A percentile compares a stretch with the other conserved stretches of the same genome.
Evolutionary conservation across 208 protist species (phyloP).

Genomic region (Wallacemonas rigidus): DNA sequence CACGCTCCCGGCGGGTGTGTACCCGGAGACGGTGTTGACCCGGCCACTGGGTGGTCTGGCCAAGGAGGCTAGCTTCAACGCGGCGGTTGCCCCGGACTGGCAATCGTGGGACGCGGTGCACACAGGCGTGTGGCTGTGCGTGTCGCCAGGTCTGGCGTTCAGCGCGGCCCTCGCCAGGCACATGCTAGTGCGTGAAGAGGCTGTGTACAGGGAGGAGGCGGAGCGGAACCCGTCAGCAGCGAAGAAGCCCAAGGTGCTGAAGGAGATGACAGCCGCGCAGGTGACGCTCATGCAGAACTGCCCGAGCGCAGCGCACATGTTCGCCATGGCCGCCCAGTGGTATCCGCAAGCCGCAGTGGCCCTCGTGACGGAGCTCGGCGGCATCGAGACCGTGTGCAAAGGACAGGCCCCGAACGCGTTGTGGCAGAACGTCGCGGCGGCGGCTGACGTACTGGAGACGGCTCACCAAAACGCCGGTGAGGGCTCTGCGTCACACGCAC

Average conservation of each 20-base stretch:
- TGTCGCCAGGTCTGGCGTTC: slow-evolving; percentile 75
- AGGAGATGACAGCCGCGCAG: slow-evolving; percentile 44
- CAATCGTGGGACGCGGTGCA: slow-evolving; percentile 18
- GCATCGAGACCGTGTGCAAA: slow-evolving; percentile 31
- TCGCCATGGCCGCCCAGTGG: slow-evolving; percentile 46
- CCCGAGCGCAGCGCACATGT: slow-evolving; percentile 43
- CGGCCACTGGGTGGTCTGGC: neutral
- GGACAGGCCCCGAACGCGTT: slow-evolving; percentile 19
- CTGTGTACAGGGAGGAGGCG: slow-evolving; percentile 14
- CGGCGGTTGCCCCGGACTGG: neutral
- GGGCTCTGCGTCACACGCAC: neutral
- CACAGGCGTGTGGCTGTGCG: slow-evolving; percentile 25
- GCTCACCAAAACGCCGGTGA: neutral
- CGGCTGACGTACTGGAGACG: neutral
- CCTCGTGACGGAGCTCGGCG: slow-evolving; percentile 57
- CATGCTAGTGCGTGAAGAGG: slow-evolving; percentile 66
- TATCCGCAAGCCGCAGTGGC: slow-evolving; percentile 60
- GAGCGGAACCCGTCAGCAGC: neutral
- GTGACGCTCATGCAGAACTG: slow-evolving; percentile 29
- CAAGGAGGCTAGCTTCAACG: neutral
- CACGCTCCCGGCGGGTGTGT: slow-evolving; percentile 18
- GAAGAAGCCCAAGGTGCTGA: slow-evolving; percentile 57
- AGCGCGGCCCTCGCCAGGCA: slow-evolving; percentile 74
- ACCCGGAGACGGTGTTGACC: neutral
- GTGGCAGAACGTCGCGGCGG: slow-evolving; percentile 21